These are phyloP conservation scores for Penicillium freii DNA, from an alignment of 2,329 filamentous ascomycete species.

Conservation along the genomic window DNA sequence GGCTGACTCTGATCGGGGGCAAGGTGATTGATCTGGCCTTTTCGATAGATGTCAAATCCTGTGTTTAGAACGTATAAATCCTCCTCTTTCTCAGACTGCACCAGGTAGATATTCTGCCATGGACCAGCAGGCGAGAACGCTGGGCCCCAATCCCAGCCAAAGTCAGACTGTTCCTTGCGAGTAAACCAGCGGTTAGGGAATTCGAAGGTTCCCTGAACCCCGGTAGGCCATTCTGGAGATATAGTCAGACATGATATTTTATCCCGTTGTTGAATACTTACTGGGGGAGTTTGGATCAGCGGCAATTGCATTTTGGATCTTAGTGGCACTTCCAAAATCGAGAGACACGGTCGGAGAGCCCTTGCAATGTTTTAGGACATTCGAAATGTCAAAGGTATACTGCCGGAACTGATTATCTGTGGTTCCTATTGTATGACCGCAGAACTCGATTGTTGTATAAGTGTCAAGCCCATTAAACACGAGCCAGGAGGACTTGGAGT, in stretches of 20 bases:
- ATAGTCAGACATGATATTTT: neutral
- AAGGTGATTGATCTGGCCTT: constrained; percentile 58
- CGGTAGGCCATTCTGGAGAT: constrained; percentile 48
- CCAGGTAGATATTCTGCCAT: constrained; percentile 59
- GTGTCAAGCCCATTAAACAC: constrained; percentile 64
- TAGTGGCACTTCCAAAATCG: constrained; percentile 58
- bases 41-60: constrained; percentile 58
- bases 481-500: constrained; percentile 50
- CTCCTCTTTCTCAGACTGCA: constrained; percentile 49
- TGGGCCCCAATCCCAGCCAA: constrained; percentile 65
- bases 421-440: constrained; percentile 53
- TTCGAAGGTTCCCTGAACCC: constrained; percentile 51
- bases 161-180: constrained; percentile 62
- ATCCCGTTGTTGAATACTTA: constrained; percentile 14
- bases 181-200: constrained; percentile 57
- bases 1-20: constrained; percentile 56
- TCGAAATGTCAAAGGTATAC: constrained; percentile 58
- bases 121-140: constrained; percentile 62
- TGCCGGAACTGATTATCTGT: constrained; percentile 65
- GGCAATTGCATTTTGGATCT: constrained; percentile 55
- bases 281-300: constrained; percentile 49
- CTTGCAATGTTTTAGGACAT: constrained; percentile 46
- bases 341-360: constrained; percentile 45
- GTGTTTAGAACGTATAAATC: constrained; percentile 52
- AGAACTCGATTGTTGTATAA: constrained; percentile 57